phyloP scores from a whole-genome alignment of 2,329 filamentous ascomycete species.

The Beauveria sp. region DNA sequence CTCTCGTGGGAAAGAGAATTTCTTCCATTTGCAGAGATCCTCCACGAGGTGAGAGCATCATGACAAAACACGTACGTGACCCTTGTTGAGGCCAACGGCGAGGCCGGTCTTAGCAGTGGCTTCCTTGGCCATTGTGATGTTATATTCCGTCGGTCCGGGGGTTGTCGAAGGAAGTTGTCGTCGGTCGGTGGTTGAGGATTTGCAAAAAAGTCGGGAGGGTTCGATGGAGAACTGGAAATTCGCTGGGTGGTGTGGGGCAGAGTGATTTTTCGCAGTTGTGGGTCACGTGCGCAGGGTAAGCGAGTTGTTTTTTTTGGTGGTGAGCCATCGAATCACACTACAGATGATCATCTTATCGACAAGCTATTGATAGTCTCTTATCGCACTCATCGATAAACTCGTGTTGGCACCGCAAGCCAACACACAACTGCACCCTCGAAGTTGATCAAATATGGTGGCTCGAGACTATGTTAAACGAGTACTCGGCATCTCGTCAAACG shows the following conservation, averaged over 20 bases:
- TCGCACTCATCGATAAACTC: background rate
- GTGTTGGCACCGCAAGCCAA: background rate
- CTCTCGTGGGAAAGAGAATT: slow-evolving; percentile 19
- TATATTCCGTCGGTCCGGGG: slow-evolving; percentile 12
- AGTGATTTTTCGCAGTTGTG: slow-evolving; percentile 17
- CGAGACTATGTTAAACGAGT: too few species aligned
- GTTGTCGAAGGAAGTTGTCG: slow-evolving; percentile 20
- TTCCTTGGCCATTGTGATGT: slow-evolving; percentile 51
- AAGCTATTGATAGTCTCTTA: background rate
- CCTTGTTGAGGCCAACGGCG: slow-evolving; percentile 55
- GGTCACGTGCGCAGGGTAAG: slow-evolving; percentile 22
- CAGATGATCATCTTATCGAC: background rate
- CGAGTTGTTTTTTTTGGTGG: slow-evolving; percentile 8
- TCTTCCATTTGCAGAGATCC: slow-evolving; percentile 49
- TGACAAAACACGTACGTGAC: slow-evolving; percentile 48
- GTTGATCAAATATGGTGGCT: too few species aligned
- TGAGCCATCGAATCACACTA: background rate
- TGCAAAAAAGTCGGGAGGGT: background rate
- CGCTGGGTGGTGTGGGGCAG: slow-evolving; percentile 9
- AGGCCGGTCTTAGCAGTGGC: slow-evolving; percentile 50
- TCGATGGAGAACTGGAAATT: slow-evolving; percentile 1
- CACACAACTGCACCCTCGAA: background rate
- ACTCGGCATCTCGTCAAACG: too few species aligned
- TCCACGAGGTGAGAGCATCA: slow-evolving; percentile 65
- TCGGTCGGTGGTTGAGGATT: slow-evolving; percentile 24